phyloP scores from a whole-genome alignment of 345 rosid species.

The Jatropha curcas region DNA sequence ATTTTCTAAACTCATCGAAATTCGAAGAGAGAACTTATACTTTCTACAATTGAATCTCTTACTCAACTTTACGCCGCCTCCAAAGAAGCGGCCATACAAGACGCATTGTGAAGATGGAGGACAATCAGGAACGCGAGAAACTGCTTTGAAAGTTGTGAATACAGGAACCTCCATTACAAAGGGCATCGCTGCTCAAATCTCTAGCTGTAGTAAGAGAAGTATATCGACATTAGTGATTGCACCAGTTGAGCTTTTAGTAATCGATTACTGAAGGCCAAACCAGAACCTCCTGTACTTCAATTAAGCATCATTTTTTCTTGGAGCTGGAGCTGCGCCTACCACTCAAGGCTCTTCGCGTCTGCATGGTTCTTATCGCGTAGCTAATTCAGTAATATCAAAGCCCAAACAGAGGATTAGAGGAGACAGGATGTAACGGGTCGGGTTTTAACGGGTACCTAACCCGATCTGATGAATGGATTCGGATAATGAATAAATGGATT shows the following conservation, averaged over 20 bases:
- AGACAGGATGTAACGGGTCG: too few species aligned
- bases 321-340: not conserved
- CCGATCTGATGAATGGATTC: too few species aligned
- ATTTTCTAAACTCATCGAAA: conserved; percentile 29
- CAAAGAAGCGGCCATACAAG: not conserved
- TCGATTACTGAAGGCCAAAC: not conserved
- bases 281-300: not conserved
- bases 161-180: conserved; percentile 1
- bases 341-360: not conserved
- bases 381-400: too few species aligned
- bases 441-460: too few species aligned
- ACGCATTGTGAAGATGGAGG: not conserved
- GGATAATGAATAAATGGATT: too few species aligned
- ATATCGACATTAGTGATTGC: too few species aligned
- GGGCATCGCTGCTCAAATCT: not conserved
- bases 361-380: too few species aligned
- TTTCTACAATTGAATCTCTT: not conserved
- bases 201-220: not conserved
- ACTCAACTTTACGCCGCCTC: not conserved
- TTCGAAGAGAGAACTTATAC: not conserved
- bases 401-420: too few species aligned
- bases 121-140: conserved; percentile 2
- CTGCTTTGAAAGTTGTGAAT: not conserved
- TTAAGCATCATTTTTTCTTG: not conserved
- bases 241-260: not conserved